Evolutionary conservation across 139 green algal genomes (phyloP), one percentile per base, ranked within the genome.

Genomic region (Asterochloris sp.): DNA sequence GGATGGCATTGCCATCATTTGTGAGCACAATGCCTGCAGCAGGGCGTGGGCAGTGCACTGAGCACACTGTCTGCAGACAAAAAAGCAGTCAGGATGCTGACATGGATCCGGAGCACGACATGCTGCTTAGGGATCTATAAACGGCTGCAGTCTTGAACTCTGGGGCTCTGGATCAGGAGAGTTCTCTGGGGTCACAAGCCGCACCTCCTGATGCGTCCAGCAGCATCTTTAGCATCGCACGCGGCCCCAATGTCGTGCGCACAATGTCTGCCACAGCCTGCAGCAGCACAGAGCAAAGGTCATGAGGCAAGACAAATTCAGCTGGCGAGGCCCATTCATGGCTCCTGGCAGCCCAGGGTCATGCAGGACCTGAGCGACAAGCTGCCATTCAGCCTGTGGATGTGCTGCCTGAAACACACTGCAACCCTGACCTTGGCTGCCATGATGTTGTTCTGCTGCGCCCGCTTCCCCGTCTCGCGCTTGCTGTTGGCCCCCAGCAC

Each of bases 221-320:
- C 64, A 99, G 84, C 97, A 99, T 99, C 83, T 99, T 99, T 0
- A 99, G 84, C 97, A 99, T 99, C 13, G 95, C 96, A 4, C 96
- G 90, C 11, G 97, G 97, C 0, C 97, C 97, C 28, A 99, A 86
- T 15, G 97, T 99, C 0, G 97, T 99, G 12, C 97, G 89, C 69
- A 99, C 97, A 81, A 99, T 99, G 85, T 99, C 97, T 14, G 97
- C 90, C 1, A 99, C 97, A 11, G 94, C 94, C 95, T 98, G 69
- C 71, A 76, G 10, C 60, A 79, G 29, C 26, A 26, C 19, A 77
- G 38, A 64, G 19, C 74, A 67, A 0, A 4, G 24, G 81, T 64
- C 26, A 19, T 76, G 79, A 16, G 38, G 16, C 17, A 69, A 26
- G 62, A 76, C 61, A 68, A 23, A 64, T 54, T 54, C 38, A 54